These are phyloP conservation scores for Tuber magnatum DNA, from an alignment of 495 filamentous ascomycete species.

Conservation along the genomic window DNA sequence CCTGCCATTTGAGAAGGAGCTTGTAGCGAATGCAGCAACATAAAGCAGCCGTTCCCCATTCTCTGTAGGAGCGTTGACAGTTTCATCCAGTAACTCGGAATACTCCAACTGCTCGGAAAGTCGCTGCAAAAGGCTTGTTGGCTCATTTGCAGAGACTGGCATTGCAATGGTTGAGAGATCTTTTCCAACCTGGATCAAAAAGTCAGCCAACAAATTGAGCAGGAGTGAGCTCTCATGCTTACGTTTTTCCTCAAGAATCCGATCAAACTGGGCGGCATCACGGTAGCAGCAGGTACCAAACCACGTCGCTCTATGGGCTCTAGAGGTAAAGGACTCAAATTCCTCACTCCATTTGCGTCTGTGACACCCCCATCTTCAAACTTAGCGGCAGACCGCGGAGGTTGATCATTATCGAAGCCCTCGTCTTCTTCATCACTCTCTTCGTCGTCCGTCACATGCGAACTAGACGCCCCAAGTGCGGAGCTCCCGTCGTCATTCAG, in stretches of 20 bases:
- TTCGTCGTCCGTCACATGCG: conserved; percentile 30
- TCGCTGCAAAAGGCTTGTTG: conserved; percentile 77
- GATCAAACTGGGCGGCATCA: conserved; percentile 79
- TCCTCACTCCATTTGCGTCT: conserved; percentile 19
- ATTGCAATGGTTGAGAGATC: conserved; percentile 92
- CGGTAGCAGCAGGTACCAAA: conserved; percentile 62
- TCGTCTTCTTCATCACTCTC: conserved; percentile 51
- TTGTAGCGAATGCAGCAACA: conserved; percentile 84
- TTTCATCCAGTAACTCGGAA: conserved; percentile 69
- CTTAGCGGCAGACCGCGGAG: conserved; percentile 43
- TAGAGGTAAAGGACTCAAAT: conserved; percentile 68
- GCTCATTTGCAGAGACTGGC: conserved; percentile 95
- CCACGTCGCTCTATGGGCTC: conserved; percentile 58
- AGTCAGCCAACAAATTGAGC: background rate
- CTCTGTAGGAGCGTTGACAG: conserved; percentile 51
- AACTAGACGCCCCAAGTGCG: conserved; percentile 39
- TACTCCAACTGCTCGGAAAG: conserved; percentile 87
- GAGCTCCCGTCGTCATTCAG: conserved; percentile 60
- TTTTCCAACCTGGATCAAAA: conserved; percentile 53
- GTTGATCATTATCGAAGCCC: conserved; percentile 50
- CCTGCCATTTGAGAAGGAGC: conserved; percentile 67
- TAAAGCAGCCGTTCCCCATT: conserved; percentile 66
- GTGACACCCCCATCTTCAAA: conserved; percentile 10
- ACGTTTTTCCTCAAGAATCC: conserved; percentile 95
- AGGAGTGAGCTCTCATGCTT: background rate